Percentiles rank a stretch among this genome's conserved stretches.
phyloP scores from a whole-genome alignment of 2,329 filamentous ascomycete genomes.

The Claviceps capensis region DNA sequence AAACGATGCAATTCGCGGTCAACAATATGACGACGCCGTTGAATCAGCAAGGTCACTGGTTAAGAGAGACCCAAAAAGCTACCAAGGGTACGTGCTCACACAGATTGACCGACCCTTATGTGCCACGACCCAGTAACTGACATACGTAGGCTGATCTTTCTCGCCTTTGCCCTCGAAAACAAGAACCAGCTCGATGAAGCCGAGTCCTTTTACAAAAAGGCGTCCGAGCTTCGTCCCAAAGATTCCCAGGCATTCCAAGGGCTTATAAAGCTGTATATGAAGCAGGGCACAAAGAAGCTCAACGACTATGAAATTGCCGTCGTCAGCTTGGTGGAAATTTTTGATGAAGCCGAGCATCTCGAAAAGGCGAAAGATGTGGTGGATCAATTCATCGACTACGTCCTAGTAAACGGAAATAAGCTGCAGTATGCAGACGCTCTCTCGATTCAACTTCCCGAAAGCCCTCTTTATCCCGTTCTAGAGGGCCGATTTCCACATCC shows the following conservation, averaged over 20 bases:
- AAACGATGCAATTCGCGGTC: conserved; percentile 60
- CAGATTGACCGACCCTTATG: too few relatives aligned
- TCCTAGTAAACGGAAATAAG: conserved; percentile 57
- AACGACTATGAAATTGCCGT: conserved; percentile 62
- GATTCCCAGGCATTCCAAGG: conserved; percentile 89
- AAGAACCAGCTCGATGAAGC: conserved; percentile 57
- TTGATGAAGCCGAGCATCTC: conserved; percentile 50
- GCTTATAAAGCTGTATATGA: conserved; percentile 73
- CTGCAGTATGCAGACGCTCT: conserved; percentile 65
- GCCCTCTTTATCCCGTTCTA: conserved; percentile 65
- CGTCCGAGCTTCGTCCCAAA: conserved; percentile 54
- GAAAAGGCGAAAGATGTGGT: conserved; percentile 54
- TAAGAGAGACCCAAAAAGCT: conserved; percentile 60
- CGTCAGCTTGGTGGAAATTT: conserved; percentile 61
- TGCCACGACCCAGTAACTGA: background rate
- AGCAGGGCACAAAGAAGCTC: conserved; percentile 54
- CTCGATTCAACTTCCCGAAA: conserved; percentile 63
- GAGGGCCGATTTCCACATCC: conserved; percentile 76
- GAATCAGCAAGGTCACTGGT: conserved; percentile 56
- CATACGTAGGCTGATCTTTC: conserved; percentile 52
- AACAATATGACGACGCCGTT: conserved; percentile 66
- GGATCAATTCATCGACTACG: conserved; percentile 67
- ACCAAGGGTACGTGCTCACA: conserved; percentile 53
- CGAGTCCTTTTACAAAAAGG: conserved; percentile 61
- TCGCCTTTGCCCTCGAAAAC: conserved; percentile 76